These are phyloP conservation scores for Xylaria sp. DNA, from an alignment of 2,329 filamentous ascomycete genomes.

Conservation along the genomic window DNA sequence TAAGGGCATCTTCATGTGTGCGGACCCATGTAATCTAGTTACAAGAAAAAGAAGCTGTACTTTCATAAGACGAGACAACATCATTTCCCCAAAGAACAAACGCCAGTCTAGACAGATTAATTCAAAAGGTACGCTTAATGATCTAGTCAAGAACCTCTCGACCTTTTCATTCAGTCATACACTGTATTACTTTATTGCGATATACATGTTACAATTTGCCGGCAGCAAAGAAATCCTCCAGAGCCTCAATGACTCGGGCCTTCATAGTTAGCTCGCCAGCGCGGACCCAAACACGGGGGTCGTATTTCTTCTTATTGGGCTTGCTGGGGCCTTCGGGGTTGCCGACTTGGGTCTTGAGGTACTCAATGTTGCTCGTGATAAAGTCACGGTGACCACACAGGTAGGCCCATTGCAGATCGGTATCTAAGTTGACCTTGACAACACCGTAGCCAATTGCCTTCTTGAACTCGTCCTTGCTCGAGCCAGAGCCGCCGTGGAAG, in stretches of 20 bases:
- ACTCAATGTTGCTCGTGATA: slow-evolving; percentile 93
- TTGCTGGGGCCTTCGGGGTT: slow-evolving; percentile 97
- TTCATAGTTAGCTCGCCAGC: slow-evolving; percentile 98
- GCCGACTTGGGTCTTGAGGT: slow-evolving; percentile 83
- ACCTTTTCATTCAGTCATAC: neutral
- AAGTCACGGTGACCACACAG: slow-evolving; percentile 92
- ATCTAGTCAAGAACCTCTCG: slow-evolving; percentile 2
- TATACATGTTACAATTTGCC: slow-evolving; percentile 68
- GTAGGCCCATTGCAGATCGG: slow-evolving; percentile 96
- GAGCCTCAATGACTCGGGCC: slow-evolving; percentile 76
- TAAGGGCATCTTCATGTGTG: too few species aligned
- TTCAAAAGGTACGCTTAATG: neutral
- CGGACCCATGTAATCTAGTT: too few species aligned
- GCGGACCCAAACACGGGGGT: slow-evolving; percentile 92
- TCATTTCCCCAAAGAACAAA: neutral
- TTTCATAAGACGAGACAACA: too few species aligned
- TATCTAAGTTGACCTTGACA: slow-evolving; percentile 99
- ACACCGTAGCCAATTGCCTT: slow-evolving; percentile 92
- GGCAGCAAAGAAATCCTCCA: slow-evolving; percentile 90
- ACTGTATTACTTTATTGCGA: neutral
- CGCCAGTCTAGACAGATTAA: neutral
- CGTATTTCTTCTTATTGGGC: slow-evolving; percentile 97
- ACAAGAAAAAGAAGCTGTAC: too few species aligned
- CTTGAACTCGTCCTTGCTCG: slow-evolving; percentile 85
- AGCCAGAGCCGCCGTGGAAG: slow-evolving; percentile 98